Evolutionary conservation across 2,329 filamentous ascomycete genomes (phyloP).

Genomic region (Pyrenophora graminea): DNA sequence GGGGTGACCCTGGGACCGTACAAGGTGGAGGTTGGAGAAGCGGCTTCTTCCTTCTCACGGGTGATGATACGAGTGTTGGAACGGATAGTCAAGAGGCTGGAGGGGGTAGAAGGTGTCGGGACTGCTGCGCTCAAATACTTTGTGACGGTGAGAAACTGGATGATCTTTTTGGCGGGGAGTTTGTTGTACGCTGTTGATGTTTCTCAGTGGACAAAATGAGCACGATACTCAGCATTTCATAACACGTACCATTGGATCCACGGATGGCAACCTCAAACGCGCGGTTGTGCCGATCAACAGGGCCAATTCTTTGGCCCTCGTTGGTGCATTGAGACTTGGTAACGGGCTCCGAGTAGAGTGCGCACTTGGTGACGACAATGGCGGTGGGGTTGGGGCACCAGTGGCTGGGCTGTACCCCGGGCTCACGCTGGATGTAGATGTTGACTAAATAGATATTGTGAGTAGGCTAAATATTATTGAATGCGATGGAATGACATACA

Average conservation of each 20-base stretch:
- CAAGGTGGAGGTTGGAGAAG: too few relatives aligned
- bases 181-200: conserved; percentile 1
- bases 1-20: too few relatives aligned
- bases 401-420: conserved; percentile 8
- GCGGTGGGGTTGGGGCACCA: conserved; percentile 24
- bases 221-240: background rate
- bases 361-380: conserved; percentile 15
- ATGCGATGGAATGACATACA: conserved; percentile 1
- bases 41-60: too few relatives aligned
- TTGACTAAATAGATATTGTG: conserved; percentile 16
- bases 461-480: background rate
- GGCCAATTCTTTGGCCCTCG: conserved; percentile 13
- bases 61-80: too few relatives aligned
- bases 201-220: background rate
- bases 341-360: conserved; percentile 15
- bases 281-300: conserved; percentile 12
- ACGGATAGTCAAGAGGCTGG: too few relatives aligned
- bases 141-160: background rate
- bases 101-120: too few relatives aligned
- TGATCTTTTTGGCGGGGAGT: background rate
- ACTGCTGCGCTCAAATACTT: background rate
- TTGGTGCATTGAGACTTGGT: conserved; percentile 9
- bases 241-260: conserved; percentile 21
- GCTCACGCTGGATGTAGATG: conserved; percentile 25
- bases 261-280: conserved; percentile 15